Evolutionary conservation across 331 rosid genomes (phyloP).

Genomic region (Acacia pycnantha): DNA sequence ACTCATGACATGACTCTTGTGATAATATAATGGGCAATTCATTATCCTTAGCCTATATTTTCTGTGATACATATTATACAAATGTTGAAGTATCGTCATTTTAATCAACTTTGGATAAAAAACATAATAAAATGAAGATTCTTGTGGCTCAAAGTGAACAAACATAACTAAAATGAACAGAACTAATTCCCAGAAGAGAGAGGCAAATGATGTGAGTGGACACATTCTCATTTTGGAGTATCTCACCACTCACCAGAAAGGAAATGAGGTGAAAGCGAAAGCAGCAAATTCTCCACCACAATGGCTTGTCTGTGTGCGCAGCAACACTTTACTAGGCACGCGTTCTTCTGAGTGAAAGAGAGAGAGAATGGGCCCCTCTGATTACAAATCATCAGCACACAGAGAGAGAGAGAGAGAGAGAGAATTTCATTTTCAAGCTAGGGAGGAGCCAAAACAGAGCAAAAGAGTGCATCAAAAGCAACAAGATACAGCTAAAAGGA

Average conservation of each 20-base stretch:
- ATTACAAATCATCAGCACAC: neutral
- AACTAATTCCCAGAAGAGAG: too few relatives aligned
- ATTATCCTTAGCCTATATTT: neutral
- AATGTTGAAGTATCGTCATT: neutral
- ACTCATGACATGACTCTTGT: neutral
- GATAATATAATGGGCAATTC: neutral
- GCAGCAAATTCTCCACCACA: neutral
- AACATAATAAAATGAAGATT: neutral
- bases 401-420: neutral
- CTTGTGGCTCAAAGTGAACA: neutral
- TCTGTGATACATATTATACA: neutral
- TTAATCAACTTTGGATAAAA: neutral
- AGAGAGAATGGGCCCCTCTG: neutral
- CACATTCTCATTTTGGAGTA: neutral
- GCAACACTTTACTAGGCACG: slow-evolving; percentile 15
- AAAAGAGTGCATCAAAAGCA: slow-evolving; percentile 25
- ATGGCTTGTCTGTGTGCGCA: neutral
- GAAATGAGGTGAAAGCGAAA: slow-evolving; percentile 3
- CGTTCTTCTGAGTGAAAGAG: neutral
- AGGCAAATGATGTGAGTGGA: neutral
- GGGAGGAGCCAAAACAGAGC: slow-evolving; percentile 29
- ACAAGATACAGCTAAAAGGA: slow-evolving; percentile 22
- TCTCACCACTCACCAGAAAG: neutral
- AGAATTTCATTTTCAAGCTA: neutral
- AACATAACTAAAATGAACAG: neutral